Conservation (phyloP, 371 early-diverging fungal species). For the Haplosporangium sp. region DNA sequence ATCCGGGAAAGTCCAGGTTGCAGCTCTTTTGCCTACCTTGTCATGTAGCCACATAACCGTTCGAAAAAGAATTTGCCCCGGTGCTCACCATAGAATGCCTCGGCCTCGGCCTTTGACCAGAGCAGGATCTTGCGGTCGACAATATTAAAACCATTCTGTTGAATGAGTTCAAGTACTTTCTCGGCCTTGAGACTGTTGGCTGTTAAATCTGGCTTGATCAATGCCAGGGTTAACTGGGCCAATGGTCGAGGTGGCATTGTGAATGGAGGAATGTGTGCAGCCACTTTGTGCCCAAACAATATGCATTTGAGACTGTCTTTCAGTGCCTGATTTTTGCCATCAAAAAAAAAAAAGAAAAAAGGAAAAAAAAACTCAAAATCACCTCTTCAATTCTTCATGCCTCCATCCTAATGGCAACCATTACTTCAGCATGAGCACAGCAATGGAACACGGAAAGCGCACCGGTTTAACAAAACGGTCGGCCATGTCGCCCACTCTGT, state of each 20-base stretch:
- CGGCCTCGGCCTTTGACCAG: constrained; percentile 74
- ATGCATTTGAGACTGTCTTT: too few species aligned
- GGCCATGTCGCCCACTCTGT: constrained; percentile 5
- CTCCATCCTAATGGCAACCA: background rate
- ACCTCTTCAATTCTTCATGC: too few species aligned
- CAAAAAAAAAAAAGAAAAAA: too few species aligned
- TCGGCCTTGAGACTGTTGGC: constrained; percentile 61
- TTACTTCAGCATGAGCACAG: constrained; percentile 10
- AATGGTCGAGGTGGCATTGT: constrained; percentile 46
- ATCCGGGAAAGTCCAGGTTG: background rate
- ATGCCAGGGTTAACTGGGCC: constrained; percentile 72
- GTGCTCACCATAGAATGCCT: constrained; percentile 74
- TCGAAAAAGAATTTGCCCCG: constrained; percentile 75
- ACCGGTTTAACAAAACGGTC: background rate
- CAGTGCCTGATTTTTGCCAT: too few species aligned
- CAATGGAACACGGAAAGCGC: constrained; percentile 16
- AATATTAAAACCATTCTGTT: constrained; percentile 61
- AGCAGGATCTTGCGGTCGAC: constrained; percentile 58
- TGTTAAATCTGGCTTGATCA: constrained; percentile 83
- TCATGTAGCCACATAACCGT: constrained; percentile 77
- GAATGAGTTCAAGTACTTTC: constrained; percentile 54
- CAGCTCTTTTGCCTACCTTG: constrained; percentile 58
- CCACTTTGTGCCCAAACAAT: background rate
- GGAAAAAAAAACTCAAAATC: too few species aligned
- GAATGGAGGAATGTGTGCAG: constrained; percentile 3